Evolutionary conservation across 768 basidiomycete species (phyloP).

Genomic region (Kwoniella dejecticola): DNA sequence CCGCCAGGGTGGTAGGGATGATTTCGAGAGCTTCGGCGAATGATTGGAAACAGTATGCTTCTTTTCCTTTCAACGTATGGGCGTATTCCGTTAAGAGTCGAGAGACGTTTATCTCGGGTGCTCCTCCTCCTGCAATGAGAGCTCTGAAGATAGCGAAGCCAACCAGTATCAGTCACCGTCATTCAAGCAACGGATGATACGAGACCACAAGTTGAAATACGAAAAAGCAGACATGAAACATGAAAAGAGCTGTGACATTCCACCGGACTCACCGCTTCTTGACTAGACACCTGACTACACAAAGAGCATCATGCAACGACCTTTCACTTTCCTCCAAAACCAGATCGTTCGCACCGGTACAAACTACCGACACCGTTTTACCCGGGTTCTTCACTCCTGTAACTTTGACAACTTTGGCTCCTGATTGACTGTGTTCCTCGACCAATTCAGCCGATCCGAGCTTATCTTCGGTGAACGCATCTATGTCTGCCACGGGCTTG

Average conservation of each 20-base stretch:
- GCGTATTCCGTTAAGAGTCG: slow-evolving; percentile 85
- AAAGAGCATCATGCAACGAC: slow-evolving; percentile 97
- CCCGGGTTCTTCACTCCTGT: slow-evolving; percentile 94
- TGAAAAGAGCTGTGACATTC: too few relatives aligned
- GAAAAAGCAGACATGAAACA: too few relatives aligned
- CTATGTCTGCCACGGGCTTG: slow-evolving; percentile 96
- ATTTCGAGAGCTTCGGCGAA: slow-evolving; percentile 97
- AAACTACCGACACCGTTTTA: slow-evolving; percentile 91
- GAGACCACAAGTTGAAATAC: too few relatives aligned
- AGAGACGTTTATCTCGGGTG: slow-evolving; percentile 97
- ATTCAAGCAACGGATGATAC: too few relatives aligned
- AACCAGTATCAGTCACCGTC: too few relatives aligned
- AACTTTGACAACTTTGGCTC: slow-evolving; percentile 88
- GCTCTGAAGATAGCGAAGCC: too few relatives aligned
- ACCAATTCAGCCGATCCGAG: slow-evolving; percentile 94
- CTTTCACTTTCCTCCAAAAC: slow-evolving; percentile 97
- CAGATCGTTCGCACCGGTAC: slow-evolving; percentile 86
- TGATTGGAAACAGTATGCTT: slow-evolving; percentile 98
- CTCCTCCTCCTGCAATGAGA: slow-evolving; percentile 92
- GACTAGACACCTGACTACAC: slow-evolving; percentile 95
- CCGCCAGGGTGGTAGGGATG: slow-evolving; percentile 94
- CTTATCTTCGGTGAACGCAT: slow-evolving; percentile 96
- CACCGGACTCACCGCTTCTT: slow-evolving; percentile 91
- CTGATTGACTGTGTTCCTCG: slow-evolving; percentile 75
- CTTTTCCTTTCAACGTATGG: slow-evolving; percentile 93